These are phyloP conservation scores for Plantago coronopus DNA, from an alignment of 305 asterid species.

Conservation along the genomic window DNA sequence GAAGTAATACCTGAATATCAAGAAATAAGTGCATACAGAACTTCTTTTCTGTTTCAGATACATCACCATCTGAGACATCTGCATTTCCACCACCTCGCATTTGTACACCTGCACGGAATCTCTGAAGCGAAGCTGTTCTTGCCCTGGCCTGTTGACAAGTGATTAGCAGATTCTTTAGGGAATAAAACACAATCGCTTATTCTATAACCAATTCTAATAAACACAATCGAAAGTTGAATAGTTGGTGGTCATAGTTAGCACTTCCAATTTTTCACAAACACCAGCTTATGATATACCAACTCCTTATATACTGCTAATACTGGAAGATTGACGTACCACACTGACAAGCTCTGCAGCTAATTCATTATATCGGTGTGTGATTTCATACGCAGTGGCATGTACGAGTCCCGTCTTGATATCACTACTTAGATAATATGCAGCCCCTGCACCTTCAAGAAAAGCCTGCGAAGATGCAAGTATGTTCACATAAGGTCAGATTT, in stretches of 20 bases:
- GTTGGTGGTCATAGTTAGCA: too few species aligned
- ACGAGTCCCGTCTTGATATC: constrained; percentile 62
- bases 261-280: too few species aligned
- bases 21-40: constrained; percentile 92
- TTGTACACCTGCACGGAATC: constrained; percentile 90
- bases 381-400: constrained; percentile 66
- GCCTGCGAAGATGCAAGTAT: constrained; percentile 28
- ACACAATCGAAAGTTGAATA: too few species aligned
- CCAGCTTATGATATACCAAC: too few species aligned
- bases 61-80: constrained; percentile 75
- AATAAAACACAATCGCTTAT: constrained; percentile 9
- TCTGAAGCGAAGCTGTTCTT: constrained; percentile 94
- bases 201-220: too few species aligned
- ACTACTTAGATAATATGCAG: constrained; percentile 48
- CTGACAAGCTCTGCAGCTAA: constrained; percentile 77
- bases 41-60: constrained; percentile 91
- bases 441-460: constrained; percentile 81
- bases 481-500: too few species aligned
- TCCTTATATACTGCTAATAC: neutral
- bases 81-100: constrained; percentile 92
- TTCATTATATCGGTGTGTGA: constrained; percentile 73
- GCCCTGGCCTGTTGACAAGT: constrained; percentile 60
- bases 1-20: constrained; percentile 67
- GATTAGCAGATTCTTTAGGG: constrained; percentile 15
- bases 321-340: constrained; percentile 51